Evolutionary conservation across 2,329 filamentous ascomycete species (phyloP).

Genomic region (Colletotrichum acutatum): DNA sequence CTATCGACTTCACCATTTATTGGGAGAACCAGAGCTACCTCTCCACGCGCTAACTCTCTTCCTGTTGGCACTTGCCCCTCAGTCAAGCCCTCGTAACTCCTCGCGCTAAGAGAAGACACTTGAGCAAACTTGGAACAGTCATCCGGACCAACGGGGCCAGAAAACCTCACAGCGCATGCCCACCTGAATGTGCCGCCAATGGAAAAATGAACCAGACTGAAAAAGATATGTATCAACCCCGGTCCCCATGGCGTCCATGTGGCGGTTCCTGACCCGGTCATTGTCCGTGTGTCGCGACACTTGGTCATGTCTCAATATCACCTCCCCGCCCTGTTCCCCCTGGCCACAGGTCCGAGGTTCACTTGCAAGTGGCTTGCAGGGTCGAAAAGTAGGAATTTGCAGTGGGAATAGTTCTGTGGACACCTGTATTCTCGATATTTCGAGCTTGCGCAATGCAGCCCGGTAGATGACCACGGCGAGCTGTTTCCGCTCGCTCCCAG

Average conservation of each 20-base stretch:
- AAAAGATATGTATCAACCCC: not conserved
- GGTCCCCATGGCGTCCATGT: not conserved
- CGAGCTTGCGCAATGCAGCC: not conserved
- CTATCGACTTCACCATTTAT: not conserved
- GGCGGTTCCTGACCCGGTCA: not conserved
- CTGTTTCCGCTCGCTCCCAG: not conserved
- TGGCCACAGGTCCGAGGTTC: not conserved
- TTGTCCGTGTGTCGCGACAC: slow-evolving; percentile 1
- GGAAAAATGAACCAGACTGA: not conserved
- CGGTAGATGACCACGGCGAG: not conserved
- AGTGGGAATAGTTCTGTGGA: not conserved
- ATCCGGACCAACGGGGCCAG: not conserved
- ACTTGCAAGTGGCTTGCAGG: not conserved
- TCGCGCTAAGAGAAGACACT: slow-evolving; percentile 10
- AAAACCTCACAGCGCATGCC: not conserved
- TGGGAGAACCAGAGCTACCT: not conserved
- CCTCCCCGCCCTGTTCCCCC: not conserved
- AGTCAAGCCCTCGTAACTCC: not conserved
- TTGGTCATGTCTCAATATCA: not conserved
- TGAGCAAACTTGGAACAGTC: slow-evolving; percentile 11
- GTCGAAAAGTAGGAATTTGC: not conserved
- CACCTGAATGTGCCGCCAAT: not conserved
- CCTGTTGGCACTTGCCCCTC: not conserved
- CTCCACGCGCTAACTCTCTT: not conserved
- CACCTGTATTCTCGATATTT: not conserved